A percentile compares a stretch with the other conserved stretches of the same genome.
phyloP scores from a whole-genome alignment of 371 early-diverging fungal genomes.

The Apophysomyces sp. region DNA sequence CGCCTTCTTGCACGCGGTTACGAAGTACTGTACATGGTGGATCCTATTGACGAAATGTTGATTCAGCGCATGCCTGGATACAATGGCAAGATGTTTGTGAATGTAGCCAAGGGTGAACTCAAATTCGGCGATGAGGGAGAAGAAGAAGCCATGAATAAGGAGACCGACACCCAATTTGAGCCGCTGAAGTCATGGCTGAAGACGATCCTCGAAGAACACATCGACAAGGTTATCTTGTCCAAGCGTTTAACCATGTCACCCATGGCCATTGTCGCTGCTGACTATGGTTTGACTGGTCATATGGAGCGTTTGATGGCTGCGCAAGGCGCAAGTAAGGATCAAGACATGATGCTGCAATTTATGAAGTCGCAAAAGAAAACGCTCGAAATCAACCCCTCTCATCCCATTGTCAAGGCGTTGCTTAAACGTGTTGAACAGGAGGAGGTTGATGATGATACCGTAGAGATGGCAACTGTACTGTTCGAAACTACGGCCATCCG shows the following conservation, averaged over 20 bases:
- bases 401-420: constrained; percentile 63
- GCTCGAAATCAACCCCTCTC: constrained; percentile 85
- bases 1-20: constrained; percentile 81
- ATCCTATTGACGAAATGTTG: constrained; percentile 94
- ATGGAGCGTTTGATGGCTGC: constrained; percentile 85
- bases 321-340: constrained; percentile 56
- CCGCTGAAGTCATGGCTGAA: constrained; percentile 72
- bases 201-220: constrained; percentile 55
- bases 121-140: constrained; percentile 72
- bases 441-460: constrained; percentile 49
- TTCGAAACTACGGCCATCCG: constrained; percentile 79
- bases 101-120: constrained; percentile 83
- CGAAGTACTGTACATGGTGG: constrained; percentile 88
- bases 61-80: constrained; percentile 70
- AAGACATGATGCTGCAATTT: constrained; percentile 55
- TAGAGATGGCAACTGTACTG: constrained; percentile 62
- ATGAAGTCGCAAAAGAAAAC: constrained; percentile 74
- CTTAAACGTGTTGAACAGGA: constrained; percentile 50
- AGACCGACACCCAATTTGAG: constrained; percentile 56
- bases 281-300: constrained; percentile 77
- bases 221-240: constrained; percentile 79
- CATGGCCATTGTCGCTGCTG: constrained; percentile 70
- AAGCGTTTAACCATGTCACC: constrained; percentile 77
- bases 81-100: constrained; percentile 78
- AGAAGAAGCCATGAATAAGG: constrained; percentile 43